Evolutionary conservation across 345 rosid genomes (phyloP).

Genomic region (Eucalyptus regnans): DNA sequence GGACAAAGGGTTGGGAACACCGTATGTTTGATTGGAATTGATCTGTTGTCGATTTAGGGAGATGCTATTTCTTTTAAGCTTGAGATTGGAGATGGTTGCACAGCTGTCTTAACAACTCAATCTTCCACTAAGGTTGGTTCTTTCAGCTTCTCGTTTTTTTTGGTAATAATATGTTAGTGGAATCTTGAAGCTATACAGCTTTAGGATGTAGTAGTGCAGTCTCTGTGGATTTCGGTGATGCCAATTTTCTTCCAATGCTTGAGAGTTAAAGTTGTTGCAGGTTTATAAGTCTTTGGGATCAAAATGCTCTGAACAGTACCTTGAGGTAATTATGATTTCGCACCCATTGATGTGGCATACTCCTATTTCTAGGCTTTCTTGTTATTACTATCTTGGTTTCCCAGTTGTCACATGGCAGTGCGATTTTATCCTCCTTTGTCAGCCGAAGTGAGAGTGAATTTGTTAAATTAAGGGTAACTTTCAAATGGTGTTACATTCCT

Average conservation of each 20-base stretch:
- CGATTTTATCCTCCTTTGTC: not conserved
- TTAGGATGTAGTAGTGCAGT: not conserved
- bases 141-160: not conserved
- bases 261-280: constrained; percentile 6
- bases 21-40: not conserved
- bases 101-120: constrained; percentile 71
- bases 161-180: not conserved
- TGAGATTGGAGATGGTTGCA: constrained; percentile 58
- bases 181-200: not conserved
- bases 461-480: not conserved
- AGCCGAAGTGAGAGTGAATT: not conserved
- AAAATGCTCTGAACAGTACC: constrained; percentile 47
- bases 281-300: constrained; percentile 76
- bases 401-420: not conserved
- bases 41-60: constrained; percentile 19
- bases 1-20: not conserved
- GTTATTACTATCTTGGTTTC: not conserved
- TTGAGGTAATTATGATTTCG: constrained; percentile 39
- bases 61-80: constrained; percentile 62
- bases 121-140: constrained; percentile 74
- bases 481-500: not conserved
- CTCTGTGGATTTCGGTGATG: not conserved
- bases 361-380: not conserved
- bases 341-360: not conserved
- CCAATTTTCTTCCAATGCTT: not conserved